Evolutionary conservation across 352 stramenopile species (phyloP).

Genomic region (Globisporangium parvum): DNA sequence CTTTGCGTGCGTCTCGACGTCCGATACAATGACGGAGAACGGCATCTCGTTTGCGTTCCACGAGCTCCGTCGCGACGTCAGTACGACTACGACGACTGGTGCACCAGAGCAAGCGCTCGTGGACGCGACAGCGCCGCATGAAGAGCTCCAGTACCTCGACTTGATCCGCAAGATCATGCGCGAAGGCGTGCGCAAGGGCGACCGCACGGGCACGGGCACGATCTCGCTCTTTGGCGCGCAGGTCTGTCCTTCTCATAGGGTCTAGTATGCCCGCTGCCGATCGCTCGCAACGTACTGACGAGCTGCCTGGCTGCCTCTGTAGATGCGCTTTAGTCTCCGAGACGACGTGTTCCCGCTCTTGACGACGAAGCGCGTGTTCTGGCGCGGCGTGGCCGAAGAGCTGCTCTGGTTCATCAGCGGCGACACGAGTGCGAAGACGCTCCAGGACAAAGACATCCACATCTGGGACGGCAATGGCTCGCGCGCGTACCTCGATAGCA

Average conservation of each 20-base stretch:
- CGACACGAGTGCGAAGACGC: constrained; percentile 94
- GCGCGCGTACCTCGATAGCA: constrained; percentile 91
- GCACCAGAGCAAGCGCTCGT: constrained; percentile 1
- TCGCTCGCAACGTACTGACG: too few relatives aligned
- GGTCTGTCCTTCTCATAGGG: constrained; percentile 66
- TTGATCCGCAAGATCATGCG: constrained; percentile 96
- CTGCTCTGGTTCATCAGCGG: constrained; percentile 99
- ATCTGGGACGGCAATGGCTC: constrained; percentile 99
- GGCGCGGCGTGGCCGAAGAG: constrained; percentile 98
- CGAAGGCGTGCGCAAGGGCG: constrained; percentile 89
- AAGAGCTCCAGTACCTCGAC: constrained; percentile 84
- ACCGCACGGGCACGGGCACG: constrained; percentile 98
- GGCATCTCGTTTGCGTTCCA: constrained; percentile 74
- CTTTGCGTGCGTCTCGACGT: constrained; percentile 38
- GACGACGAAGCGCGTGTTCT: constrained; percentile 99
- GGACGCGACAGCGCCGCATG: constrained; percentile 23
- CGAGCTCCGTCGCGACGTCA: constrained; percentile 38
- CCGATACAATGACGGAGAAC: constrained; percentile 69
- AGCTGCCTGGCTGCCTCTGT: too few relatives aligned
- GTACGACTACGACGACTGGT: constrained; percentile 6
- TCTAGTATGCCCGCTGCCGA: too few relatives aligned
- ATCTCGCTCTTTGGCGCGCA: constrained; percentile 98
- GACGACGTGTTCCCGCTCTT: constrained; percentile 95
- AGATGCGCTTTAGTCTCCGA: constrained; percentile 93
- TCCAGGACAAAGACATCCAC: constrained; percentile 97